Conservation (phyloP, 164 flowering plant species). For the Kalanchoe fedtschenkoi region DNA sequence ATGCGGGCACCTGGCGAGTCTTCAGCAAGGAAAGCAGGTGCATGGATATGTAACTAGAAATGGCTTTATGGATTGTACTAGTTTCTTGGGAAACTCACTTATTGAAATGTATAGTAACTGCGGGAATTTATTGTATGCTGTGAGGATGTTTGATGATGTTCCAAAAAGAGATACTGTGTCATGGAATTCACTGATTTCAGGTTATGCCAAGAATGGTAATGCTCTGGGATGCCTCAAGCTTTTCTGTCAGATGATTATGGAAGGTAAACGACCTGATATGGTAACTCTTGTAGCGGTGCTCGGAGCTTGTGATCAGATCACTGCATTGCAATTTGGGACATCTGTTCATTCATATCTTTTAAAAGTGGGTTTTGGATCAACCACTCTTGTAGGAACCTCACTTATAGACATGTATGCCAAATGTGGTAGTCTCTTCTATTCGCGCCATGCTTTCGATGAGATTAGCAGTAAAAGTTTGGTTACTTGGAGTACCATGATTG, state of each 20-base stretch:
- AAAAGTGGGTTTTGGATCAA: constrained; percentile 18
- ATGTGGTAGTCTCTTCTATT: constrained; percentile 19
- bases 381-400: constrained; percentile 25
- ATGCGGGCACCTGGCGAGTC: constrained; percentile 19
- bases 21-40: constrained; percentile 24
- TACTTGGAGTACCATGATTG: constrained; percentile 41
- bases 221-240: constrained; percentile 18
- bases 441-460: constrained; percentile 28
- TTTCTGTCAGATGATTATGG: constrained; percentile 22
- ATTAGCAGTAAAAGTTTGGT: constrained; percentile 27
- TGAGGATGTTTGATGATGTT: constrained; percentile 13
- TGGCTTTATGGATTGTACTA: constrained; percentile 8
- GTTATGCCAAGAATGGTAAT: constrained; percentile 17
- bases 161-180: constrained; percentile 17
- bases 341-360: constrained; percentile 17
- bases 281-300: constrained; percentile 20
- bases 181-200: constrained; percentile 23
- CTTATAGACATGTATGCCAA: constrained; percentile 22
- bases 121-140: constrained; percentile 11
- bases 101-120: constrained; percentile 30
- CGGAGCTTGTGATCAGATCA: constrained; percentile 20
- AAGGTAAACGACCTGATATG: constrained; percentile 20
- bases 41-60: constrained; percentile 28
- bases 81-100: constrained; percentile 25
- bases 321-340: constrained; percentile 21